phyloP scores from a whole-genome alignment of 345 rosid genomes.

The Balakata baccata region DNA sequence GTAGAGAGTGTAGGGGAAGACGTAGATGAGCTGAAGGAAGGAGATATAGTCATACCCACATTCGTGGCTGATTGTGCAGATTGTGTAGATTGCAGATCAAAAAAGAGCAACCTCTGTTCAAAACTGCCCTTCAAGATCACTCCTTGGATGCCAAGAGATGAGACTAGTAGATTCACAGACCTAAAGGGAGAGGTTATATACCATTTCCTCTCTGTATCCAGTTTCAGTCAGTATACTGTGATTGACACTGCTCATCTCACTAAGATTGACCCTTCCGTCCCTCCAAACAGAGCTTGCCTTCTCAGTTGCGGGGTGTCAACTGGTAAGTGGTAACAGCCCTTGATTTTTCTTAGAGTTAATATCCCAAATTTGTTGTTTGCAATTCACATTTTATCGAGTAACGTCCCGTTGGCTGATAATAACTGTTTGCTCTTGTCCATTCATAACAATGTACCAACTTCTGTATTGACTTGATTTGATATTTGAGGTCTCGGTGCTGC shows the following conservation, averaged over 20 bases:
- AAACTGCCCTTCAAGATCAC: constrained; percentile 58
- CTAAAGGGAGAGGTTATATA: constrained; percentile 55
- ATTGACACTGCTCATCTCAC: constrained; percentile 62
- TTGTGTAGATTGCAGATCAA: constrained; percentile 64
- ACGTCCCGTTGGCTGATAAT: too few relatives aligned
- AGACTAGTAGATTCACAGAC: constrained; percentile 71
- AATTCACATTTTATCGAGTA: too few relatives aligned
- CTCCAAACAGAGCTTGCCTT: constrained; percentile 77
- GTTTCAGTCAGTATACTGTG: constrained; percentile 77
- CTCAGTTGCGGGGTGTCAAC: constrained; percentile 88
- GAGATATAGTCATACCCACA: constrained; percentile 66
- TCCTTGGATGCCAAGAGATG: constrained; percentile 81
- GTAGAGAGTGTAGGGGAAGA: constrained; percentile 87
- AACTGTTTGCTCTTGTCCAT: too few relatives aligned
- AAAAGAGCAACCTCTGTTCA: constrained; percentile 73
- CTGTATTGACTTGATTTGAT: constrained; percentile 3
- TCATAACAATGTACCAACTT: too few relatives aligned
- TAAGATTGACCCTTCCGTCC: constrained; percentile 57
- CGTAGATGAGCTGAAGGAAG: constrained; percentile 53
- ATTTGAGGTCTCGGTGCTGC: constrained; percentile 81
- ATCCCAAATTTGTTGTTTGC: background rate
- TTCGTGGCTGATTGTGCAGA: constrained; percentile 75
- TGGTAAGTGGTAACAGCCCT: constrained; percentile 33
- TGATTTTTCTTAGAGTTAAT: background rate
- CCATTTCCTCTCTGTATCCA: constrained; percentile 73